Evolutionary conservation across 495 filamentous ascomycete genomes (phyloP).

Genomic region (Aspergillus nidulans): DNA sequence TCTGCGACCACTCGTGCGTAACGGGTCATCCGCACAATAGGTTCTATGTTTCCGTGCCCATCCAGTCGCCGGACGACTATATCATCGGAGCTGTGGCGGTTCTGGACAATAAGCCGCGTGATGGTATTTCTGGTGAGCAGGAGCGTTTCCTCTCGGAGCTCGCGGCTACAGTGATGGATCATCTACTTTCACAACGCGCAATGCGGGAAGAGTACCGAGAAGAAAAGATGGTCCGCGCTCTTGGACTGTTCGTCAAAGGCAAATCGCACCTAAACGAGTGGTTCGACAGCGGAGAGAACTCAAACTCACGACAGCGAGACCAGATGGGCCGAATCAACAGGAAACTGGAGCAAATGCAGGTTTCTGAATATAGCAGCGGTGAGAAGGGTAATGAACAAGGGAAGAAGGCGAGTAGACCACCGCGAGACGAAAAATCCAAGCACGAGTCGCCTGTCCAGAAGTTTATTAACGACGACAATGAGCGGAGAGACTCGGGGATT

Average conservation of each 20-base stretch:
- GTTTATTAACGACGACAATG: background rate
- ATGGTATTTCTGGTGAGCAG: constrained; percentile 17
- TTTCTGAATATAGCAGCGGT: background rate
- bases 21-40: constrained; percentile 24
- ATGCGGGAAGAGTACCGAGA: constrained; percentile 46
- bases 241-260: constrained; percentile 55
- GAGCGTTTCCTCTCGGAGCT: constrained; percentile 30
- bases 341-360: background rate
- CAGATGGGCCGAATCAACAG: constrained; percentile 11
- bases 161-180: constrained; percentile 49
- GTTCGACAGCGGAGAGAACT: constrained; percentile 8
- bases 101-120: constrained; percentile 39
- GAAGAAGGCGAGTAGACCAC: background rate
- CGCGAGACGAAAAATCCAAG: background rate
- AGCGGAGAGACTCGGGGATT: background rate
- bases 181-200: constrained; percentile 49
- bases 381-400: background rate
- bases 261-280: constrained; percentile 30
- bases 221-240: constrained; percentile 50
- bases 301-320: background rate
- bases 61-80: constrained; percentile 54
- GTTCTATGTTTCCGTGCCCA: constrained; percentile 35
- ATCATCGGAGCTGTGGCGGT: constrained; percentile 62
- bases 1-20: constrained; percentile 27
- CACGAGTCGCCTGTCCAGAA: background rate